phyloP scores from a whole-genome alignment of 2,329 filamentous ascomycete genomes.

The Chalara sp. region DNA sequence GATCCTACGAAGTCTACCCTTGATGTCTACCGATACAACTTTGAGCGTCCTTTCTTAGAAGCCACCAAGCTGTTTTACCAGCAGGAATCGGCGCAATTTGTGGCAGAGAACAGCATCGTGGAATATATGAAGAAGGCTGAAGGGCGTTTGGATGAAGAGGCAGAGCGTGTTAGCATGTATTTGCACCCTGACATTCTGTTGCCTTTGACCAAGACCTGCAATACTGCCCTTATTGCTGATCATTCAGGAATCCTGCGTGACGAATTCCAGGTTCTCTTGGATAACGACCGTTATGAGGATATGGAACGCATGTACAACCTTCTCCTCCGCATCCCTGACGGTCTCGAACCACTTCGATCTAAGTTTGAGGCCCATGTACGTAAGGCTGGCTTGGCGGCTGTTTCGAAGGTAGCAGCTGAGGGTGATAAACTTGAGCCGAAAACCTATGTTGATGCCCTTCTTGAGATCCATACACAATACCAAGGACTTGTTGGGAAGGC shows the following conservation, averaged over 20 bases:
- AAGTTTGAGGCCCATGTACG: conserved; percentile 91
- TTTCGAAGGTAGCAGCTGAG: conserved; percentile 84
- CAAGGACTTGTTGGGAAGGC: conserved; percentile 84
- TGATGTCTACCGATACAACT: conserved; percentile 88
- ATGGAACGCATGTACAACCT: conserved; percentile 95
- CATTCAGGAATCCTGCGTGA: conserved; percentile 83
- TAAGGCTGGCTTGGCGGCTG: conserved; percentile 79
- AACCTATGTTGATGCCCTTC: conserved; percentile 88
- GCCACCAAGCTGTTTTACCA: conserved; percentile 84
- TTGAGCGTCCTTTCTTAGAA: conserved; percentile 84
- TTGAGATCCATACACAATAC: conserved; percentile 93
- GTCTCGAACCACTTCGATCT: conserved; percentile 77
- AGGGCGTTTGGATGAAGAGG: conserved; percentile 80
- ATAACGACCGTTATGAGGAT: conserved; percentile 92
- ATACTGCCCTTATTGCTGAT: conserved; percentile 81
- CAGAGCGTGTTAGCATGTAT: conserved; percentile 87
- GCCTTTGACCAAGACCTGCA: conserved; percentile 79
- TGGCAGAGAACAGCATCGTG: conserved; percentile 93
- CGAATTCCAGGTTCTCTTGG: conserved; percentile 89
- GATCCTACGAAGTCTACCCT: conserved; percentile 91
- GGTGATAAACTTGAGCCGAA: conserved; percentile 91
- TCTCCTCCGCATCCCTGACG: conserved; percentile 81
- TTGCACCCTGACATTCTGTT: conserved; percentile 84
- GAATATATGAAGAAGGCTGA: conserved; percentile 99
- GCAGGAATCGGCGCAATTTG: conserved; percentile 86